Base-by-base conservation (phyloP, 2,329 filamentous ascomycete species). In the Thielaviopsis cerberus region DNA sequence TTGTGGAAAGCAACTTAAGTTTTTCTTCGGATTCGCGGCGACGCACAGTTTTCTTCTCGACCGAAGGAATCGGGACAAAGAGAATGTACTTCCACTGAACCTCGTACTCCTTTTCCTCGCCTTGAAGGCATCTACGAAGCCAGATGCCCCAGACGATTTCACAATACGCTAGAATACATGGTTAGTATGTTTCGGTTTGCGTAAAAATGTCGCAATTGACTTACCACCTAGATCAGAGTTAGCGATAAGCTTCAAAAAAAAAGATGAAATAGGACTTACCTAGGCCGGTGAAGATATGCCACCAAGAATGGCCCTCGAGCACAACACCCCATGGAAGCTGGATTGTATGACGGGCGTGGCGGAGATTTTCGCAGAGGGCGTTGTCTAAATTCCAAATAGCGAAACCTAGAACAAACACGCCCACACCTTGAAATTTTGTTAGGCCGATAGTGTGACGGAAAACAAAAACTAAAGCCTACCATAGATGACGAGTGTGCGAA, bases 131-230 rank as follows among this genome's bases (percentile, higher is more conserved):
- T 62, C 85, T 82, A 48, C 86, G 79, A 20, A 92, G 75, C 83
- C 86, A 91, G 25, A 90, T 81, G 3, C 86, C 84, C 87, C 88
- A 94, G 15, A 81, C 74, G 63, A 94, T 88, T 67, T 91, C 88
- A 66, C 84, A 85, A 69, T 94, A 94, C 17, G 87, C 87, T 67
- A 59, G 34, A 48, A 22, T 20, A 13, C 55, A 37, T 27, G 4
- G n/a, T 51, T 20, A 34, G 23, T 37, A 45, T 34, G n/a, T 23
- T 51, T 53, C 37, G 13, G 23, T 23, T 20, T 13, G 8, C 1
- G 20, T 50, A 13, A 17, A 6, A n/a, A 34, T 48, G n/a, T 50
- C 15, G 20, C n/a, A 41, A 20, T 20, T 25, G 20, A 57, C 56
- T n/a, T 53, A 57, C 56, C 56, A 25, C 56, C 56, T 57, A 51